Conservation (phyloP, 768 basidiomycete genomes). For the Pleurotus salmoneostramineus region DNA sequence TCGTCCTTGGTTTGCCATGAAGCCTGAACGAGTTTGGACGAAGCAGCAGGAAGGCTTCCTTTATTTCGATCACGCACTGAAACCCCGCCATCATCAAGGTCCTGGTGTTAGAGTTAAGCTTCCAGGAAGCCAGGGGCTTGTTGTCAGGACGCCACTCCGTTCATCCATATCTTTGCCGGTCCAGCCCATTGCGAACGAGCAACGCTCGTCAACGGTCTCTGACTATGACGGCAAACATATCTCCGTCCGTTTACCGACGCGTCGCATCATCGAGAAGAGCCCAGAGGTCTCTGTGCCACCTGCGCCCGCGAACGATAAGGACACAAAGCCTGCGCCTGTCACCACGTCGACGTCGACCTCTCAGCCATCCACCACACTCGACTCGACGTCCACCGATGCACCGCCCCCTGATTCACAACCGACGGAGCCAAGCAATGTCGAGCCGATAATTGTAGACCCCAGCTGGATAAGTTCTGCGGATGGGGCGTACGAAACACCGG, state of each 20-base stretch:
- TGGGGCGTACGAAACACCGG: no score
- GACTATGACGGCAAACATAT: slow-evolving; percentile 43
- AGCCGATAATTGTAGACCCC: no score
- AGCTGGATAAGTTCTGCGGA: no score
- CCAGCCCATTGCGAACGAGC: slow-evolving; percentile 14
- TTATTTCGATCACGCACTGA: slow-evolving; percentile 56
- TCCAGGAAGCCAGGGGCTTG: slow-evolving; percentile 39
- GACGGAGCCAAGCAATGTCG: no score
- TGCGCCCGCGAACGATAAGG: neutral
- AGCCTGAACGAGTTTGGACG: slow-evolving; percentile 80
- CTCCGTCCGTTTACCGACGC: slow-evolving; percentile 53
- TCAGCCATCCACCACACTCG: neutral
- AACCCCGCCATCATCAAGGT: slow-evolving; percentile 54
- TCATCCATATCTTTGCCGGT: slow-evolving; percentile 14
- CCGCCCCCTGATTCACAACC: neutral
- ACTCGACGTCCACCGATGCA: neutral
- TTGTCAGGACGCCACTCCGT: slow-evolving; percentile 35
- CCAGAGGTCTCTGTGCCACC: neutral
- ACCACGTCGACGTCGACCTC: no score
- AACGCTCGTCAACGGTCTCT: slow-evolving; percentile 19
- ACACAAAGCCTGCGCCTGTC: no score
- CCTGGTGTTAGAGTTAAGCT: slow-evolving; percentile 60
- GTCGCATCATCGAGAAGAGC: slow-evolving; percentile 27
- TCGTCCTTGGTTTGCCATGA: slow-evolving; percentile 67
- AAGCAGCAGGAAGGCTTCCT: slow-evolving; percentile 78